A percentile compares a stretch with the other conserved stretches of the same genome.
Evolutionary conservation across 148 eudicot species (phyloP).

Genomic region (Vaccinium darrowii): DNA sequence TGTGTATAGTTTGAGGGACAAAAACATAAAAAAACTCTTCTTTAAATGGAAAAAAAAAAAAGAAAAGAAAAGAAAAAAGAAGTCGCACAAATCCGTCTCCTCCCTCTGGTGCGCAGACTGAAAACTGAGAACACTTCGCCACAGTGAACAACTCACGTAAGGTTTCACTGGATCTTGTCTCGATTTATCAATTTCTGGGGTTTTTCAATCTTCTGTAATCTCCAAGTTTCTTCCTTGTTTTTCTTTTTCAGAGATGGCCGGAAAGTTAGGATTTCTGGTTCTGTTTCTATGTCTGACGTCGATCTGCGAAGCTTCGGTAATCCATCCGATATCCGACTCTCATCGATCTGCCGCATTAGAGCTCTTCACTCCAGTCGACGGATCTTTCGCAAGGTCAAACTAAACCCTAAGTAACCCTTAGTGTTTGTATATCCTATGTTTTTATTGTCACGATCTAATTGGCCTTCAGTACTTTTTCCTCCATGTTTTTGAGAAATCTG

Average conservation of each 20-base stretch:
- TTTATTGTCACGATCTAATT: neutral
- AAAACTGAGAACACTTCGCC: neutral
- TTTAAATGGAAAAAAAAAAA: too few relatives aligned
- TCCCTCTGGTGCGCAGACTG: neutral
- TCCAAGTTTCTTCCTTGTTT: neutral
- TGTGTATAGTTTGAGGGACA: too few relatives aligned
- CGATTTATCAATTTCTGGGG: neutral
- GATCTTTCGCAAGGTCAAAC: slow-evolving; percentile 64
- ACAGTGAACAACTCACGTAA: neutral
- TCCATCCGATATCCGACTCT: slow-evolving; percentile 67
- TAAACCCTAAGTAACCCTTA: slow-evolving; percentile 46
- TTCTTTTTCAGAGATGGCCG: slow-evolving; percentile 50
- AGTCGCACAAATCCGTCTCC: neutral
- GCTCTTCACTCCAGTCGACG: slow-evolving; percentile 55
- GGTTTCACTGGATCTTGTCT: neutral
- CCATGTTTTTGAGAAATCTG: neutral
- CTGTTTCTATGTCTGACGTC: slow-evolving; percentile 34
- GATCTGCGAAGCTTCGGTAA: slow-evolving; percentile 58
- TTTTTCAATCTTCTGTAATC: neutral
- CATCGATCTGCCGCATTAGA: slow-evolving; percentile 86
- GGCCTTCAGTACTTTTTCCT: neutral
- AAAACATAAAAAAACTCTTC: too few relatives aligned
- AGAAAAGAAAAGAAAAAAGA: too few relatives aligned
- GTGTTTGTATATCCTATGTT: neutral
- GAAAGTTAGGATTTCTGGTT: slow-evolving; percentile 45